Conservation (phyloP, 371 early-diverging fungal genomes). For the Funneliformis caledonium region DNA sequence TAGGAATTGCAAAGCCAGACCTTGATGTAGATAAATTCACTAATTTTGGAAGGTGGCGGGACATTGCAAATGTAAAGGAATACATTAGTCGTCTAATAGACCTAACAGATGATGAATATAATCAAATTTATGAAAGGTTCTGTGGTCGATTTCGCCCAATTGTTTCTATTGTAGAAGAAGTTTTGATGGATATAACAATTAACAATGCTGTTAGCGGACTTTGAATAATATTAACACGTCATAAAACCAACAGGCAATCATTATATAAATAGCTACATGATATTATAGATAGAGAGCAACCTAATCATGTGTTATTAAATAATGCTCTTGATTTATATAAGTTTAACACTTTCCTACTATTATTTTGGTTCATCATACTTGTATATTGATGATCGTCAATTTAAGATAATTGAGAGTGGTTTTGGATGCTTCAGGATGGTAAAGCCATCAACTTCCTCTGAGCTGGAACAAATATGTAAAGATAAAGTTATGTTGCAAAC, state of each 20-base stretch:
- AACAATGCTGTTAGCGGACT: not conserved
- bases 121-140: not conserved
- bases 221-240: not conserved
- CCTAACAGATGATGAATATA: not conserved
- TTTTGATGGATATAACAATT: not conserved
- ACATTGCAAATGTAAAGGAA: not conserved
- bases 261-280: not conserved
- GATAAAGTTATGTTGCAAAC: not conserved
- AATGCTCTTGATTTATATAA: constrained; percentile 19
- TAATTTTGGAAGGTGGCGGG: not conserved
- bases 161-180: not conserved
- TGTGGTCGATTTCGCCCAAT: constrained; percentile 18
- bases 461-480: not conserved
- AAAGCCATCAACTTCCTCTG: not conserved
- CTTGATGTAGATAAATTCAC: constrained; percentile 4
- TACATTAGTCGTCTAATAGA: not conserved
- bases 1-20: not conserved
- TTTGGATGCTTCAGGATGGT: not conserved
- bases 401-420: constrained; percentile 6
- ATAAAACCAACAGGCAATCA: not conserved
- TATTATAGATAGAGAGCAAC: not conserved
- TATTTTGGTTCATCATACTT: constrained; percentile 7
- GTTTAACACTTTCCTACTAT: constrained; percentile 22
- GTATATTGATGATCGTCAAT: not conserved
- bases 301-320: not conserved